Conservation (phyloP, 352 stramenopile species). For the Phytophthora boehmeriae region DNA sequence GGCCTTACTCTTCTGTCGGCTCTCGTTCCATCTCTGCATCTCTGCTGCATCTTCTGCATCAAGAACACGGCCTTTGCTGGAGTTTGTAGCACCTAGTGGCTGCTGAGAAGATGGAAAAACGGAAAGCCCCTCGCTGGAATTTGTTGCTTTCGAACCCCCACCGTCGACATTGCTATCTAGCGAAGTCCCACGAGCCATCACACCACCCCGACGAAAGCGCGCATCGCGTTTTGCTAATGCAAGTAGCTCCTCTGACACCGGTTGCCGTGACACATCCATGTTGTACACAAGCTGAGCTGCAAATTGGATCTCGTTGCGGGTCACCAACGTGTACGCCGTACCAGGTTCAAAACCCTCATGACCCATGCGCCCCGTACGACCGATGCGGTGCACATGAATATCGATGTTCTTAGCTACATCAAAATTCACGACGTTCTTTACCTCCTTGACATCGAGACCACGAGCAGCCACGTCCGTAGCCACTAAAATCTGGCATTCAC, state of each 20-base stretch:
- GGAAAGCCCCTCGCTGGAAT: not conserved
- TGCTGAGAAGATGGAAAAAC: not conserved
- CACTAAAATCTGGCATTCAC: constrained; percentile 73
- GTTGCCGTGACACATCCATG: constrained; percentile 80
- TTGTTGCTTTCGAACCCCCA: constrained; percentile 2
- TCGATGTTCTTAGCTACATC: constrained; percentile 93
- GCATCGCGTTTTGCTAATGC: constrained; percentile 55
- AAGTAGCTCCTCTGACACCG: constrained; percentile 57
- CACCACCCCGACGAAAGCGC: constrained; percentile 51
- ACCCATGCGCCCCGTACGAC: constrained; percentile 87
- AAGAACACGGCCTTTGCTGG: constrained; percentile 10
- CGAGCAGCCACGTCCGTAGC: constrained; percentile 89
- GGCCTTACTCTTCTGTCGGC: constrained; percentile 55
- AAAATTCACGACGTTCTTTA: constrained; percentile 92
- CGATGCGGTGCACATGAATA: constrained; percentile 90
- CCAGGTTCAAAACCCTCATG: constrained; percentile 78
- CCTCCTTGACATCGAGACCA: constrained; percentile 89
- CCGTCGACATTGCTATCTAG: not conserved
- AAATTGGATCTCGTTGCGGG: constrained; percentile 73
- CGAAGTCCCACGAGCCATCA: constrained; percentile 4
- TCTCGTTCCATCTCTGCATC: constrained; percentile 66
- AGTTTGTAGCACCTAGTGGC: not conserved
- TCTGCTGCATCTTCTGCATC: constrained; percentile 59
- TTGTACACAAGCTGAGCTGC: constrained; percentile 83
- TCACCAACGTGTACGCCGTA: constrained; percentile 86